These are phyloP conservation scores for Yarrowia hollandica DNA, from an alignment of 805 yeast genomes.

Conservation along the genomic window DNA sequence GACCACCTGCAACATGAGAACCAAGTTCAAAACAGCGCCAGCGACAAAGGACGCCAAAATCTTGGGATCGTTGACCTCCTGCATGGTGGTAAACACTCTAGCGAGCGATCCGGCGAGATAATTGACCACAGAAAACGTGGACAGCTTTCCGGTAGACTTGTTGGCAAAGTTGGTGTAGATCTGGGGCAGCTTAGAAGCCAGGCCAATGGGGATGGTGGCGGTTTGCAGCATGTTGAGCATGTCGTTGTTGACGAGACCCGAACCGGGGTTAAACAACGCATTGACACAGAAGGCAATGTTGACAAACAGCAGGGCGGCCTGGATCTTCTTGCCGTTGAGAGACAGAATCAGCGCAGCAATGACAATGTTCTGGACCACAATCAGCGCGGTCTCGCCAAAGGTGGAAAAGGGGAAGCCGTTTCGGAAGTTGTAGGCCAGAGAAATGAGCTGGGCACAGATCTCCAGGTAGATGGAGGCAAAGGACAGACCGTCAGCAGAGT, in stretches of 20 bases:
- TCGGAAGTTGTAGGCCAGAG: constrained; percentile 45
- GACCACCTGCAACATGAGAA: constrained; percentile 44
- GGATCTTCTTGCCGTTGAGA: constrained; percentile 34
- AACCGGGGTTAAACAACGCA: constrained; percentile 36
- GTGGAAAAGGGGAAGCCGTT: constrained; percentile 43
- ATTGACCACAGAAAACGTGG: constrained; percentile 44
- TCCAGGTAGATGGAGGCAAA: constrained; percentile 42
- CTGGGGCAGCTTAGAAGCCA: constrained; percentile 46
- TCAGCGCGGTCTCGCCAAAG: constrained; percentile 45
- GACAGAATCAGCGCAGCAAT: constrained; percentile 40
- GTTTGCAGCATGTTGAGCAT: constrained; percentile 38
- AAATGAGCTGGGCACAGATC: constrained; percentile 41
- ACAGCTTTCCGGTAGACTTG: constrained; percentile 46
- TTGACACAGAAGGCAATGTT: constrained; percentile 34
- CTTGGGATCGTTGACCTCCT: constrained; percentile 42
- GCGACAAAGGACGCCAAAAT: constrained; percentile 41
- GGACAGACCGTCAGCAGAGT: constrained; percentile 44
- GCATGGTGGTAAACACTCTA: constrained; percentile 45
- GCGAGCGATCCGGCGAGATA: constrained; percentile 45
- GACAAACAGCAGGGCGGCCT: constrained; percentile 33
- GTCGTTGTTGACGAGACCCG: constrained; percentile 36
- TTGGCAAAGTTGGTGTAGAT: constrained; percentile 41
- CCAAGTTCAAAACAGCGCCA: constrained; percentile 42
- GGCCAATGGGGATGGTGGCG: constrained; percentile 43
- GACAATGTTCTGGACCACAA: constrained; percentile 43